Base-by-base conservation (phyloP, 1,139 yeast species). In the Protomyces gravidus region DNA sequence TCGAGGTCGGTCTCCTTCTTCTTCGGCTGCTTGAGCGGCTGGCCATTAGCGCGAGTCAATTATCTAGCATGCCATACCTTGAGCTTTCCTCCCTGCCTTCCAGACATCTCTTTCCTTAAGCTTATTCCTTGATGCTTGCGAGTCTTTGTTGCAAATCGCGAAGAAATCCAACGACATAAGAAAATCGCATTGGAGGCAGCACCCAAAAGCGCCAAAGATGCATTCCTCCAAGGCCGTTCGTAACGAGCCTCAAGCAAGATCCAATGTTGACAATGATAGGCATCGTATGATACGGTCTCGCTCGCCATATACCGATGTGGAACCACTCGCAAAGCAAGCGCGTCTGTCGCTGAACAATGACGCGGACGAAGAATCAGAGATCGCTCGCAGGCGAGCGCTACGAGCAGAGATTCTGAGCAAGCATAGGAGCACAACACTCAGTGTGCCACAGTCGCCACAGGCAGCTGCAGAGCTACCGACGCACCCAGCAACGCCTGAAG, bases 11-110 rank as follows among this genome's bases (percentile, higher is more conserved):
- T 33, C 28, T 23, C 48, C 23, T 48, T 28, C 55, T 59, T 59
- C 21, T 59, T 59, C 5, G 62, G 53, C 25, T 33, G 46, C 48
- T 59, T 59, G 26, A 59, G 27, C 6, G 62, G 62, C 55, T 52
- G 19, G 7, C 11, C n/a, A 15, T 33, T 11, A 50, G 23, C 39
- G 27, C 6, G 40, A 9, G 50, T 27, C 5, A 13, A 17, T 17
- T 5, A 5, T 11, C 25, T n/a, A n/a, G 30, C 13, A 40, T 11
- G 17, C 21, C 28, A 13, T n/a, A 52, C 57, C 57, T 59, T 59
- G 30, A 59, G 47, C 36, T 59, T 59, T 11, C 62, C 62, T 15
- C 62, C 62, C 42, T 59, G 60, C 15, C 60, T 55, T 21, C 59
- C 59, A 5, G 62, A 55, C 62, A 55, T 55, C 13, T n/a, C 19